Conservation (phyloP, 345 rosid species). For the Euphorbia pulcherrima region DNA sequence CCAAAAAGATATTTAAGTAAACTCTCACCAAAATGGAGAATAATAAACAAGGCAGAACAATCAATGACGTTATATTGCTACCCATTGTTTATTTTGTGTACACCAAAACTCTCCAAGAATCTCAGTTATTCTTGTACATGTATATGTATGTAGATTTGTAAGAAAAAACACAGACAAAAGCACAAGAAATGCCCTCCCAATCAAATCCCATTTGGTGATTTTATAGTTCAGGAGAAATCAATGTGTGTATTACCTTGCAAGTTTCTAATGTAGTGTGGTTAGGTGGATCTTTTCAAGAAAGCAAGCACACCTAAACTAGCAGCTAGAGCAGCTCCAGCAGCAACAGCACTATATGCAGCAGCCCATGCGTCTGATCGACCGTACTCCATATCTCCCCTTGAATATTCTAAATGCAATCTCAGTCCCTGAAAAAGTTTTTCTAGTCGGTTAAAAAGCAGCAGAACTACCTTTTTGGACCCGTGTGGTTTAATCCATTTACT, state of each 20-base stretch:
- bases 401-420: constrained; percentile 80
- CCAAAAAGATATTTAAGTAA: too few relatives aligned
- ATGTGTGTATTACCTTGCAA: neutral
- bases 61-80: too few relatives aligned
- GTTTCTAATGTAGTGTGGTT: constrained; percentile 21
- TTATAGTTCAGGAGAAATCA: constrained; percentile 6
- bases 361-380: constrained; percentile 80
- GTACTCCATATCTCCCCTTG: constrained; percentile 53
- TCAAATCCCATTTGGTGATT: constrained; percentile 9
- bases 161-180: constrained; percentile 4
- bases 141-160: constrained; percentile 3
- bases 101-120: too few relatives aligned
- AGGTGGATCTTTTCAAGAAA: constrained; percentile 61
- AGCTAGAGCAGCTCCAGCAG: constrained; percentile 87
- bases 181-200: constrained; percentile 1
- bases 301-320: constrained; percentile 88
- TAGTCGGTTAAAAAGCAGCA: neutral
- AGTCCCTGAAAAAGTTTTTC: constrained; percentile 57
- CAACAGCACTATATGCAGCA: constrained; percentile 75
- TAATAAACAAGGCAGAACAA: too few relatives aligned
- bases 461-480: too few relatives aligned
- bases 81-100: too few relatives aligned
- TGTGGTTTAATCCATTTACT: too few relatives aligned
- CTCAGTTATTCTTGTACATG: constrained; percentile 8
- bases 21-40: too few relatives aligned